phyloP scores from a whole-genome alignment of 2,329 filamentous ascomycete species.

The Diaporthe longicolla region DNA sequence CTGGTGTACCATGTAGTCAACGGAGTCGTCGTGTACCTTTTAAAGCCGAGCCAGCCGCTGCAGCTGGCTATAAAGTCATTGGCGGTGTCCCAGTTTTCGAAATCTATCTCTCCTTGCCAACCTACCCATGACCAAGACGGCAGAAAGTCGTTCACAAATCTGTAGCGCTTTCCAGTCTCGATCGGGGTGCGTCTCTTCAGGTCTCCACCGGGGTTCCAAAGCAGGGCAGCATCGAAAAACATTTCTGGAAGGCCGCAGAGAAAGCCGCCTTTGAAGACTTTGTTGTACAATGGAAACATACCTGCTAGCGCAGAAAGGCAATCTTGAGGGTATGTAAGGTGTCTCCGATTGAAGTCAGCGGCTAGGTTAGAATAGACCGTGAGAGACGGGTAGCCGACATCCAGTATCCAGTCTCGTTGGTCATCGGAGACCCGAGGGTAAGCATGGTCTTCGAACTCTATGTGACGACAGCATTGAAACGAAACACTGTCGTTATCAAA shows the following conservation, averaged over 20 bases:
- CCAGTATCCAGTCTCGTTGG: not conserved
- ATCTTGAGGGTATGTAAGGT: slow-evolving; percentile 42
- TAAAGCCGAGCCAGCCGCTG: not conserved
- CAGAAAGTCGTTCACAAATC: not conserved
- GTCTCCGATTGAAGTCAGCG: slow-evolving; percentile 37
- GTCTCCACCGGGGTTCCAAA: slow-evolving; percentile 35
- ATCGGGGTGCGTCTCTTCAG: not conserved
- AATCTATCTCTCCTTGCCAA: slow-evolving; percentile 24
- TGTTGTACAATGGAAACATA: slow-evolving; percentile 31
- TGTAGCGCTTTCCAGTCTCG: not conserved
- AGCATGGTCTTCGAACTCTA: not conserved
- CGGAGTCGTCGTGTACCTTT: not conserved
- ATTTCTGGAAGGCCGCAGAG: slow-evolving; percentile 44
- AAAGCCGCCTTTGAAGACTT: slow-evolving; percentile 43
- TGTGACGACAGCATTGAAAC: not conserved
- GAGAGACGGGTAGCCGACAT: slow-evolving; percentile 2
- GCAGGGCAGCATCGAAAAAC: slow-evolving; percentile 43
- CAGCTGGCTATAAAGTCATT: not conserved
- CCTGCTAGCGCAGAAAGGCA: slow-evolving; percentile 39
- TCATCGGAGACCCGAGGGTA: not conserved
- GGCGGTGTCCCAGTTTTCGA: not conserved
- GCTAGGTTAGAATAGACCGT: not conserved
- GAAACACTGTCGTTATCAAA: slow-evolving; percentile 19
- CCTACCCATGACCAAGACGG: slow-evolving; percentile 35
- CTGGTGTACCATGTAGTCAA: slow-evolving; percentile 25